phyloP scores from a whole-genome alignment of 169 alveolate genomes.

The Eimeria acervulina region DNA sequence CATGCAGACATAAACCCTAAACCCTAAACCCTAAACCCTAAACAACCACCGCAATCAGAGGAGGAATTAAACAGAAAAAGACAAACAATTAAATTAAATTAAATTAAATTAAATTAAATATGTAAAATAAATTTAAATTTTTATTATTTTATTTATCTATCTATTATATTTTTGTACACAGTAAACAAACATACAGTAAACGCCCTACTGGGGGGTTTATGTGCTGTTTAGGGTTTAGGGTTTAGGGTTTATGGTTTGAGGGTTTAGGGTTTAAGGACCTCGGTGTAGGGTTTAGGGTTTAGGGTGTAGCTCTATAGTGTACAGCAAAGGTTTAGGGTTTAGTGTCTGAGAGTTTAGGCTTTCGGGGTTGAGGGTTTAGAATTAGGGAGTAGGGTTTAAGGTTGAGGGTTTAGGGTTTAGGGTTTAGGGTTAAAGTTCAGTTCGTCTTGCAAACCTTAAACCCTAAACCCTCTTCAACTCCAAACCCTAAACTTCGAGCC shows the following conservation, averaged over 20 bases:
- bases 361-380: background rate
- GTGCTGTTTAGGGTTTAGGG: no score
- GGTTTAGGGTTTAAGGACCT: background rate
- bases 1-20: background rate
- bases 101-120: no score
- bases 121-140: no score
- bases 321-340: background rate
- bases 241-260: background rate
- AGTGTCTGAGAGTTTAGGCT: background rate
- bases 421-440: background rate
- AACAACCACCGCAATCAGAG: no score
- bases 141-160: no score
- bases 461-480: slow-evolving; percentile 1
- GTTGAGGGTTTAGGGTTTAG: background rate
- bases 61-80: no score
- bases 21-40: no score
- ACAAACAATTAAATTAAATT: no score
- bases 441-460: background rate
- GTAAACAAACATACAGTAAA: no score
- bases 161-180: no score
- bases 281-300: background rate
- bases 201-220: no score
- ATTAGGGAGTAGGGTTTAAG: background rate
- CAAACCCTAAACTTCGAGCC: background rate
- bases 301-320: background rate